phyloP scores from a whole-genome alignment of 1,139 yeast genomes.

The Blastobotrys buckinghamii region DNA sequence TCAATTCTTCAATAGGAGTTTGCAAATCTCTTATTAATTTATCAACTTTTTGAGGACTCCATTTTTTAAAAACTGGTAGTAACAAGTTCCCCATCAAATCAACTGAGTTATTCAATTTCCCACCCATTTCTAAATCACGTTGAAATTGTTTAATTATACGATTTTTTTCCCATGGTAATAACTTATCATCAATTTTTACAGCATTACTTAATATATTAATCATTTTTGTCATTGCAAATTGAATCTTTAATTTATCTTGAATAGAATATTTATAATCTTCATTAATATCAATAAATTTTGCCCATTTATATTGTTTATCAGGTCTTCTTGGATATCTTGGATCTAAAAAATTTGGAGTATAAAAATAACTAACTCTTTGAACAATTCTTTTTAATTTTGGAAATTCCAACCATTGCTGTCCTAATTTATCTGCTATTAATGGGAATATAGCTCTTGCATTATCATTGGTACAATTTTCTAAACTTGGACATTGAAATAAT shows the following conservation, averaged over 20 bases:
- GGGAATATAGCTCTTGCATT: slow-evolving; percentile 48
- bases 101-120: background rate
- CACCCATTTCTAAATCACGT: slow-evolving; percentile 3
- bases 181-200: slow-evolving; percentile 13
- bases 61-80: slow-evolving; percentile 8
- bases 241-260: slow-evolving; percentile 39
- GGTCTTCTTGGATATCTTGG: slow-evolving; percentile 38
- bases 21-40: slow-evolving; percentile 3
- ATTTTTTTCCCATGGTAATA: slow-evolving; percentile 22
- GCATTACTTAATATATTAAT: slow-evolving; percentile 15
- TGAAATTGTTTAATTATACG: slow-evolving; percentile 14
- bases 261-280: slow-evolving; percentile 45
- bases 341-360: slow-evolving; percentile 45
- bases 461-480: slow-evolving; percentile 29
- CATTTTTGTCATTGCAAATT: slow-evolving; percentile 27
- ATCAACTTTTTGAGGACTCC: slow-evolving; percentile 9
- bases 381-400: slow-evolving; percentile 25
- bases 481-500: slow-evolving; percentile 47
- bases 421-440: slow-evolving; percentile 52
- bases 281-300: slow-evolving; percentile 42
- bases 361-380: slow-evolving; percentile 54
- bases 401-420: slow-evolving; percentile 27
- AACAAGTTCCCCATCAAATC: slow-evolving; percentile 1
- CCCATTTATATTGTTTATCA: slow-evolving; percentile 41
- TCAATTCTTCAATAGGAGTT: slow-evolving; percentile 5